Base-by-base conservation (phyloP, 805 yeast species). In the Ogataea pilisensis region DNA sequence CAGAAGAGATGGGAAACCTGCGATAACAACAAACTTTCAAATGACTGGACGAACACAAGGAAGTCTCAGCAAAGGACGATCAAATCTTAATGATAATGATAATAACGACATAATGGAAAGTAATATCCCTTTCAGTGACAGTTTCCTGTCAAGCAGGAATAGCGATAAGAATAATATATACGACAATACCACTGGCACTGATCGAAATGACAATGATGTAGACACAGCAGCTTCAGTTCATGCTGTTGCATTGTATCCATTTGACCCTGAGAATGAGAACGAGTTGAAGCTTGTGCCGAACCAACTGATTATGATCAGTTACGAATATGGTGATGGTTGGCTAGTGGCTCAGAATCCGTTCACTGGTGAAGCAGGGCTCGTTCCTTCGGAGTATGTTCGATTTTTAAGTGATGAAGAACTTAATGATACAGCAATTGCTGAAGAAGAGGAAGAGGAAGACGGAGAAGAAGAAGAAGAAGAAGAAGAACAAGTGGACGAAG, bases 271-370 rank as follows among this genome's bases (percentile, higher is more conserved):
- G 59, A 93, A 93, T 61, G 96, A 88, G 53, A 93, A 93, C 61
- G 99, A 93, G 56, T 77, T 90, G 34, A 76, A 73, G 9, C 66
- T 93, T 25, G 64, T 56, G 12, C 95, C 84, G 53, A 95, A 96
- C 27, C 97, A 93, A 63, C 61, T 78, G 12, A 78, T 93, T 2
- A 82, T 89, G 76, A 84, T 93, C 24, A 79, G 83, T 44, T 91
- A 90, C 61, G 78, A 95, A 42, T 96, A 91, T 60, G 98, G 98
- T 20, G 97, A 91, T 60, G 99, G 99, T 7, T 93, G 99, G 99
- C 73, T 93, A 3, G 97, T 93, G 38, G 98, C 97, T 0, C 80
- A 78, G 51, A 89, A 88, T 54, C 82, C 86, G 1, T 70, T 57
- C 21, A 73, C 84, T 2, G 88, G 87, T 1, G 84, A 81, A 47